These are phyloP conservation scores for Phytophthora ramorum DNA, from an alignment of 352 stramenopile species.

Conservation along the genomic window DNA sequence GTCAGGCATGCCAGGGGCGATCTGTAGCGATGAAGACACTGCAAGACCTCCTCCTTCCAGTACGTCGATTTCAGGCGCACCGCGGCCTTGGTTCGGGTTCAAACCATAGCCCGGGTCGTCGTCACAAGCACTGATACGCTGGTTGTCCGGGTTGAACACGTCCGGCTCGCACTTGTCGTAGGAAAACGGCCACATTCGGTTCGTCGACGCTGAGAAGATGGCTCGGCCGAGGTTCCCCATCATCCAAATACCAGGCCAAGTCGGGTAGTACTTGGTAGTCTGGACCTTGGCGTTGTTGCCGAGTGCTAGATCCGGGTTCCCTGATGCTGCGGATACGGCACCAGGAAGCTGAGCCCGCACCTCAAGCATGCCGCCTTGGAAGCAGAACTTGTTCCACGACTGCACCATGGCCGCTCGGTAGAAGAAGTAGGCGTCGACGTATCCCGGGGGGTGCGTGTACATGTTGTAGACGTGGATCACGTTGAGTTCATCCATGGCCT, in stretches of 20 bases:
- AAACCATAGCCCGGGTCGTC: slow-evolving; percentile 90
- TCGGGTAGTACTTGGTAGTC: no score
- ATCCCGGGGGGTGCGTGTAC: slow-evolving; percentile 45
- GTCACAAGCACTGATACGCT: slow-evolving; percentile 91
- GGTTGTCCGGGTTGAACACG: slow-evolving; percentile 55
- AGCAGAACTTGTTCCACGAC: slow-evolving; percentile 95
- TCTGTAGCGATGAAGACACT: slow-evolving; percentile 92
- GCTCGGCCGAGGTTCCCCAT: slow-evolving; percentile 96
- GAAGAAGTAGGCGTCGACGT: slow-evolving; percentile 40
- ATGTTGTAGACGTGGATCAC: slow-evolving; percentile 69
- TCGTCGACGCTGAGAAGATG: slow-evolving; percentile 94
- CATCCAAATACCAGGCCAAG: no score
- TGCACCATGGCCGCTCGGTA: slow-evolving; percentile 87
- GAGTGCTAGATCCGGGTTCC: slow-evolving; percentile 47
- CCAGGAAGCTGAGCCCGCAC: slow-evolving; percentile 88
- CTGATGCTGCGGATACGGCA: slow-evolving; percentile 48
- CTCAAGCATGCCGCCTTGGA: slow-evolving; percentile 92
- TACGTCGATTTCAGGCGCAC: slow-evolving; percentile 95
- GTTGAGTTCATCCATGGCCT: slow-evolving; percentile 39
- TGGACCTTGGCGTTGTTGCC: slow-evolving; percentile 31
- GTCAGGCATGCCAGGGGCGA: slow-evolving; percentile 74
- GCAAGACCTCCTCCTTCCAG: slow-evolving; percentile 83
- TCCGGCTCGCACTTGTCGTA: slow-evolving; percentile 91
- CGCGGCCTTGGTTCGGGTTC: no score
- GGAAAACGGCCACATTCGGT: slow-evolving; percentile 97